Percentiles rank a stretch among this genome's conserved stretches.
These are phyloP conservation scores for Oropetium thomaeum DNA, from an alignment of 176 grass and related monocot genomes.

Conservation along the genomic window DNA sequence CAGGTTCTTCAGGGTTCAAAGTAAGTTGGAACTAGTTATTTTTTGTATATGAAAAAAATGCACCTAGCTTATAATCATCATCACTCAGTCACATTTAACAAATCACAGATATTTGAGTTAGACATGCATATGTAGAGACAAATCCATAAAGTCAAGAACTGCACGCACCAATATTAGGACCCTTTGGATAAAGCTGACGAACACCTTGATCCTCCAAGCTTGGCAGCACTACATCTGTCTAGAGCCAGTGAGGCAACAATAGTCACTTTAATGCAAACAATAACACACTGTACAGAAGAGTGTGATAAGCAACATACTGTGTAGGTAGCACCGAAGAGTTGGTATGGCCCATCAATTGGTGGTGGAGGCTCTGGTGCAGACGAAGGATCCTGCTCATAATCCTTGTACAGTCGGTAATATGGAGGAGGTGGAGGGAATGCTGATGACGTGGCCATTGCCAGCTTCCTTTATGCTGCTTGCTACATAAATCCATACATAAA, in stretches of 20 bases:
- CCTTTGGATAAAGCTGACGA: constrained; percentile 75
- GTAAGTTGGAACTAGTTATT: background rate
- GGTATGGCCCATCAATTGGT: constrained; percentile 49
- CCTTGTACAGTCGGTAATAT: constrained; percentile 78
- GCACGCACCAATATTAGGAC: constrained; percentile 54
- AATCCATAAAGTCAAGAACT: background rate
- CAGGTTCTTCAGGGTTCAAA: background rate
- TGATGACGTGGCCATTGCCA: constrained; percentile 63
- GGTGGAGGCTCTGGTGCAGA: constrained; percentile 66
- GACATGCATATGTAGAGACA: background rate
- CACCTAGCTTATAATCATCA: background rate
- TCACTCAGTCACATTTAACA: constrained; percentile 8
- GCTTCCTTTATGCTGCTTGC: constrained; percentile 3
- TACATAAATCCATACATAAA: background rate
- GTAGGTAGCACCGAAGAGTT: constrained; percentile 61
- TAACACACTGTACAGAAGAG: background rate
- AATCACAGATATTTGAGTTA: background rate
- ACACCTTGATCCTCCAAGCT: constrained; percentile 83
- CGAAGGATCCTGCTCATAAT: constrained; percentile 61
- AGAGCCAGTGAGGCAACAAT: background rate
- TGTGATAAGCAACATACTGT: constrained; percentile 45
- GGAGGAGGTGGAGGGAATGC: constrained; percentile 76
- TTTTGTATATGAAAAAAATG: background rate
- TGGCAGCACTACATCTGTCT: constrained; percentile 81
- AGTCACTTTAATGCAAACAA: constrained; percentile 2